Evolutionary conservation across 768 basidiomycete species (phyloP).

Genomic region (Leccinum ochraceum): DNA sequence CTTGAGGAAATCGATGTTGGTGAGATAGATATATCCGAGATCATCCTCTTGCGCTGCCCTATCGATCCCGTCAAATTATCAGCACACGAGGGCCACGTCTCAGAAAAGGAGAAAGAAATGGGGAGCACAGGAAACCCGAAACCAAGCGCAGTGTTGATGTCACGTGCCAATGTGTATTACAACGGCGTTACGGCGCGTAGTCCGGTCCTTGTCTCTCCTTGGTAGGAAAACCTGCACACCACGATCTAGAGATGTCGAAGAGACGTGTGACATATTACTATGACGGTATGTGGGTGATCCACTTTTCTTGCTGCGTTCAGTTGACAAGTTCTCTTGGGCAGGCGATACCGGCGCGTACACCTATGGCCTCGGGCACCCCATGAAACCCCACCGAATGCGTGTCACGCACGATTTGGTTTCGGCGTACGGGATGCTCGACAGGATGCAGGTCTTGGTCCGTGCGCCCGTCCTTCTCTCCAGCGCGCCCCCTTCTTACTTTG

Average conservation of each 20-base stretch:
- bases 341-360: constrained; percentile 76
- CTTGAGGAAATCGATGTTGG: too few species aligned
- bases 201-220: too few species aligned
- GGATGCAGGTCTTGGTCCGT: constrained; percentile 87
- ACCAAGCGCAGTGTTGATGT: too few species aligned
- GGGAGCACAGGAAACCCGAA: too few species aligned
- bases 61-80: too few species aligned
- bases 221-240: too few species aligned
- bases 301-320: background rate
- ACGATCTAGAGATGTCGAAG: constrained; percentile 45
- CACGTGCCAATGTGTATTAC: too few species aligned
- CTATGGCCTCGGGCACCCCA: constrained; percentile 87
- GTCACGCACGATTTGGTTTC: constrained; percentile 91
- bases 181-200: too few species aligned
- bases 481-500: background rate
- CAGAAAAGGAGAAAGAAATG: too few species aligned
- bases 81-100: too few species aligned
- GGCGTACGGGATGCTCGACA: constrained; percentile 90
- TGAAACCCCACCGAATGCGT: constrained; percentile 95
- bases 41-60: too few species aligned
- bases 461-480: background rate
- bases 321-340: constrained; percentile 26
- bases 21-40: too few species aligned
- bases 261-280: constrained; percentile 81
- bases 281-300: constrained; percentile 49